Evolutionary conservation across 1,139 yeast species (phyloP).

Genomic region (Blastobotrys proliferans): DNA sequence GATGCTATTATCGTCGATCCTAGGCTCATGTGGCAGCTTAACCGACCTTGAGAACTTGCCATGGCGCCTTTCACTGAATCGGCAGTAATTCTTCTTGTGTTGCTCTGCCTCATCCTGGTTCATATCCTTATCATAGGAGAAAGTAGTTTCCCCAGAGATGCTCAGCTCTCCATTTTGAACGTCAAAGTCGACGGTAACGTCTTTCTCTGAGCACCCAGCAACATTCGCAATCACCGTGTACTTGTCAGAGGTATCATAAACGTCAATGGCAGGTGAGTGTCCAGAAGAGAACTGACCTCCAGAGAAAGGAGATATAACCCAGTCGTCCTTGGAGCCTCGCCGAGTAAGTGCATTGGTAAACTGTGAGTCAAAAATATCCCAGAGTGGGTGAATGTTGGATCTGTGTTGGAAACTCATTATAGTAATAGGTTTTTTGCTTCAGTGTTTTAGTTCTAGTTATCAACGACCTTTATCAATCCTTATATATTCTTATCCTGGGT

Average conservation of each 20-base stretch:
- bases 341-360: no score
- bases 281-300: no score
- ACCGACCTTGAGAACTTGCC: constrained; percentile 48
- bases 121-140: constrained; percentile 1
- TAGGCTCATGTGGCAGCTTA: constrained; percentile 49
- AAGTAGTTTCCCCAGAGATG: constrained; percentile 17
- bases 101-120: constrained; percentile 3
- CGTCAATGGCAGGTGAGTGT: constrained; percentile 51
- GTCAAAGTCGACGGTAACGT: constrained; percentile 53
- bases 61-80: constrained; percentile 32
- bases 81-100: constrained; percentile 2
- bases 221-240: constrained; percentile 47
- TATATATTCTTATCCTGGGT: no score
- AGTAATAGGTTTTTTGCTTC: no score
- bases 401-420: no score
- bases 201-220: constrained; percentile 51
- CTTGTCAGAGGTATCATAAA: constrained; percentile 44
- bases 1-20: constrained; percentile 48
- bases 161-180: constrained; percentile 34
- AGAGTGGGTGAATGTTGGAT: no score
- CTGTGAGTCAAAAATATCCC: no score
- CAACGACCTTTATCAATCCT: no score
- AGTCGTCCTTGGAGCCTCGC: no score
- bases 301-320: no score
- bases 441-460: no score